Conservation (phyloP, 2,329 filamentous ascomycete species). For the Alternaria sp. region DNA sequence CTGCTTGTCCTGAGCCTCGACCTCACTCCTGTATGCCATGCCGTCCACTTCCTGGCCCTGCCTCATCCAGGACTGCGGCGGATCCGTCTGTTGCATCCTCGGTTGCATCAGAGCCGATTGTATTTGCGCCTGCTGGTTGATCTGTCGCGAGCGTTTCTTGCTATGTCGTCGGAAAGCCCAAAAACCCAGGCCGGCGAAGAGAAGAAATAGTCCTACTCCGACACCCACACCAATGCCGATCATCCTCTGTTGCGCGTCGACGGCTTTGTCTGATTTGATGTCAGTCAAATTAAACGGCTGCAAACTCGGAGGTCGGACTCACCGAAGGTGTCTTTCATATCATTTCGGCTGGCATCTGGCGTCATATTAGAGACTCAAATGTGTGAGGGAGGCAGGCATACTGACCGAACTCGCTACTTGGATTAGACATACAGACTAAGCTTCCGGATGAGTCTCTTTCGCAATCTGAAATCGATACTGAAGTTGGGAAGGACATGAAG, state of each 20-base stretch:
- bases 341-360: not conserved
- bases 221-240: not conserved
- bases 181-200: not conserved
- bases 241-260: not conserved
- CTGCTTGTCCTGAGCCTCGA: not conserved
- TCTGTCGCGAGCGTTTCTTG: conserved; percentile 2
- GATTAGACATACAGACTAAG: not conserved
- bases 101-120: not conserved
- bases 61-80: not conserved
- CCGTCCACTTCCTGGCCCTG: not conserved
- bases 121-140: conserved; percentile 2
- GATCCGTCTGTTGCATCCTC: not conserved
- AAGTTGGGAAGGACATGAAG: not conserved
- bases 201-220: conserved; percentile 2
- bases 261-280: not conserved
- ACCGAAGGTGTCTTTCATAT: not conserved
- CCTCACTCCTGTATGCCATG: conserved; percentile 2
- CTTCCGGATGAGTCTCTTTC: not conserved
- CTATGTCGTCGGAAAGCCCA: conserved; percentile 1
- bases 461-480: not conserved
- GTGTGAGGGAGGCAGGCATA: not conserved
- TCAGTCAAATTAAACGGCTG: not conserved
- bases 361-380: not conserved
- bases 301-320: not conserved
- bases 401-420: not conserved